These are phyloP conservation scores for Xylariaceae sp. DNA, from an alignment of 2,329 filamentous ascomycete genomes.

Conservation along the genomic window DNA sequence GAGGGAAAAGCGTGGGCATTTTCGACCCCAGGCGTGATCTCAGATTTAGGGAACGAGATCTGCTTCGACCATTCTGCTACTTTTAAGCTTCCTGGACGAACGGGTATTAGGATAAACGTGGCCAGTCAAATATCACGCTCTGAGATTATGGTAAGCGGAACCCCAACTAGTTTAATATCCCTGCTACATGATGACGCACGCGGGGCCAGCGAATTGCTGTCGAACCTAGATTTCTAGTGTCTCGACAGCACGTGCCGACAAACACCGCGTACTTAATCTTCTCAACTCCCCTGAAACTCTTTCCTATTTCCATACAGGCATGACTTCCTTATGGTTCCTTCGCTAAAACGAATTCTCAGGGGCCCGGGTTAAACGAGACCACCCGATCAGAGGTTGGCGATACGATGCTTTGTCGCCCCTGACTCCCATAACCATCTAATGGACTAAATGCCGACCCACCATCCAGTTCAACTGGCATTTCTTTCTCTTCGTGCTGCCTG, in stretches of 20 bases:
- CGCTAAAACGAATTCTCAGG: constrained; percentile 13
- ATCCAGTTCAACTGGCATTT: background rate
- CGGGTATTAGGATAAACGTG: background rate
- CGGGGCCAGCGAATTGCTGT: constrained; percentile 57
- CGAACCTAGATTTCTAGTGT: constrained; percentile 32
- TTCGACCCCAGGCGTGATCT: constrained; percentile 58
- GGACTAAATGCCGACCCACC: background rate
- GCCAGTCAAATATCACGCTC: background rate
- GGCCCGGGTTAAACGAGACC: background rate
- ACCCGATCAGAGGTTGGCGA: constrained; percentile 1
- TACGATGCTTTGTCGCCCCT: background rate
- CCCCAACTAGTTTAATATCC: constrained; percentile 1
- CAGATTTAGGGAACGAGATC: background rate
- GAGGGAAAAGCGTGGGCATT: constrained; percentile 69
- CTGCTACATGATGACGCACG: constrained; percentile 56
- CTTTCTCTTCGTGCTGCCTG: background rate
- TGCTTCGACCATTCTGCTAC: background rate
- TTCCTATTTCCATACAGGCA: background rate
- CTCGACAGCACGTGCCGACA: constrained; percentile 57
- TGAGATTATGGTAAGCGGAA: constrained; percentile 21
- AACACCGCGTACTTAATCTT: constrained; percentile 71
- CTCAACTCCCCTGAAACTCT: constrained; percentile 66
- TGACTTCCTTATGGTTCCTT: background rate
- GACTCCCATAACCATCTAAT: background rate
- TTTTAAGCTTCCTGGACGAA: background rate